Percentiles rank a stretch among this genome's conserved stretches.
These are phyloP conservation scores for Elsinoe fawcettii DNA, from an alignment of 2,329 filamentous ascomycete genomes.

Conservation along the genomic window DNA sequence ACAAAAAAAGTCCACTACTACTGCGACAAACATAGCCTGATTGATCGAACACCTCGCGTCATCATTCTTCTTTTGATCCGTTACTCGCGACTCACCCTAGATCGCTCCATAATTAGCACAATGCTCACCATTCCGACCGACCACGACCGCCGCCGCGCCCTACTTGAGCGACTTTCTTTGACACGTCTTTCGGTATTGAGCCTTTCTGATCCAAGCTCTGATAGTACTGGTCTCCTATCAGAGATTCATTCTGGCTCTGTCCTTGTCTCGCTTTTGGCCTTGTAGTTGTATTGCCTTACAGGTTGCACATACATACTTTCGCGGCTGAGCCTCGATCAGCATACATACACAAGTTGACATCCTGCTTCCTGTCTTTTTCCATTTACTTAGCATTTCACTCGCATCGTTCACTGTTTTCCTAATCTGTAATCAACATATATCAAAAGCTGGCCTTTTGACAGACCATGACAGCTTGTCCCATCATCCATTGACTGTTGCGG, in stretches of 20 bases:
- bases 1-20: background rate
- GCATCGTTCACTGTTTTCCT: background rate
- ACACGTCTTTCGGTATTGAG: too few species aligned
- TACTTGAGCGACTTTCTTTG: too few species aligned
- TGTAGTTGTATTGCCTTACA: background rate
- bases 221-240: too few species aligned
- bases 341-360: slow-evolving; percentile 4
- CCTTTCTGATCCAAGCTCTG: too few species aligned
- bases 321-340: background rate
- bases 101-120: background rate
- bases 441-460: slow-evolving; percentile 12
- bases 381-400: background rate
- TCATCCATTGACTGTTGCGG: background rate
- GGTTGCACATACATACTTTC: background rate
- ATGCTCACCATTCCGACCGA: background rate
- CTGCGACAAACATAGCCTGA: background rate
- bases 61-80: background rate
- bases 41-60: background rate
- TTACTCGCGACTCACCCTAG: too few species aligned
- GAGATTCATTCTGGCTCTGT: too few species aligned
- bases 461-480: background rate
- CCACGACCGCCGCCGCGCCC: background rate
- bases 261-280: background rate
- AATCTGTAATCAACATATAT: background rate
- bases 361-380: slow-evolving; percentile 5